These are phyloP conservation scores for Schwanniomyces yamadae DNA, from an alignment of 805 yeast species.

Conservation along the genomic window DNA sequence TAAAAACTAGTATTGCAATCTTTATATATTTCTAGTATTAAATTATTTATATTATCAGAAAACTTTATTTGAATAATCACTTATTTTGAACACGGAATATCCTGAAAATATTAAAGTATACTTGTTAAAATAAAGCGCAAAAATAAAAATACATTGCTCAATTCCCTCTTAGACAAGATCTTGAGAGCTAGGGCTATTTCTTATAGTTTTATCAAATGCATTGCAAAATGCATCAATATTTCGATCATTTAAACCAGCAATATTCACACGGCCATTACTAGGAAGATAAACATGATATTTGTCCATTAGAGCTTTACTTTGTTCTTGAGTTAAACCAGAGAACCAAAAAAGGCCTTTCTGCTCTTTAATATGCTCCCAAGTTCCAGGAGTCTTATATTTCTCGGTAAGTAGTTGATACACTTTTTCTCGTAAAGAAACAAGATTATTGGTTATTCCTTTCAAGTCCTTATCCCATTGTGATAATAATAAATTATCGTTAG, in stretches of 20 bases:
- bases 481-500: conserved; percentile 13
- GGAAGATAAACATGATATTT: conserved; percentile 31
- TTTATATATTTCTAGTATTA: no score
- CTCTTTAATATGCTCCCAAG: conserved; percentile 24
- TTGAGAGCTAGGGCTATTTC: no score
- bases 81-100: no score
- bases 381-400: conserved; percentile 29
- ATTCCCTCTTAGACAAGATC: no score
- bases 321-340: conserved; percentile 27
- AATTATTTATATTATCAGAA: no score
- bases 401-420: conserved; percentile 18
- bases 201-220: conserved; percentile 26
- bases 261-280: conserved; percentile 30
- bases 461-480: conserved; percentile 27
- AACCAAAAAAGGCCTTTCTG: conserved; percentile 36
- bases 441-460: conserved; percentile 19
- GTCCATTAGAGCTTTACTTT: conserved; percentile 20
- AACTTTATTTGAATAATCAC: no score
- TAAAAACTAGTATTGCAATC: no score
- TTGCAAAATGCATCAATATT: conserved; percentile 28
- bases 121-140: no score
- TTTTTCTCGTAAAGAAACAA: conserved; percentile 22
- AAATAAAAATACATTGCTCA: no score
- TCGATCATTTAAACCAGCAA: conserved; percentile 32
- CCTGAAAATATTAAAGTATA: no score